phyloP scores from a whole-genome alignment of 2,329 filamentous ascomycete genomes.

The Diplodia sapinea region DNA sequence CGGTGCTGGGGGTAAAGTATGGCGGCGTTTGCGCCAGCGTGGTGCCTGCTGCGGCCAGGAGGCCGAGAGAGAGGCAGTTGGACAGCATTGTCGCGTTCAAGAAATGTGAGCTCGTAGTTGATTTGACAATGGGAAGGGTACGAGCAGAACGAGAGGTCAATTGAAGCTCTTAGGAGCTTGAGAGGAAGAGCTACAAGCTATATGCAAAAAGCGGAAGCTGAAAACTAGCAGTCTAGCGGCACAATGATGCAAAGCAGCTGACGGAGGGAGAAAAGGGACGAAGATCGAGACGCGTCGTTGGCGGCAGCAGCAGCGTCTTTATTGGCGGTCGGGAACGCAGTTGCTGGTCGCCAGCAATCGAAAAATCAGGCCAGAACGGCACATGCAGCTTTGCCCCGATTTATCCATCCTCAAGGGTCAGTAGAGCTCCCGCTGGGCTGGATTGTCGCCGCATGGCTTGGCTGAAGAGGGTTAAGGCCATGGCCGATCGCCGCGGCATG shows the following conservation, averaged over 20 bases:
- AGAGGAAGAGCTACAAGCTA: neutral
- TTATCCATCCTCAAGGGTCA: slow-evolving; percentile 6
- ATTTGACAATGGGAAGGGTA: no score
- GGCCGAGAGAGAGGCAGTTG: neutral
- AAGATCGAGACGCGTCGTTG: neutral
- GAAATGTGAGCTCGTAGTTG: neutral
- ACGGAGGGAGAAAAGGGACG: neutral
- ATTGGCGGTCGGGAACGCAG: slow-evolving; percentile 1
- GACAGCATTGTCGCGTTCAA: neutral
- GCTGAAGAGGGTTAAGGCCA: slow-evolving; percentile 2
- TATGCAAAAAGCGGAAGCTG: neutral
- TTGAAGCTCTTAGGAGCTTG: neutral
- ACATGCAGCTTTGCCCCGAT: slow-evolving; percentile 10
- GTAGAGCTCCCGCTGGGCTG: neutral
- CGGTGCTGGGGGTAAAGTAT: slow-evolving; percentile 15
- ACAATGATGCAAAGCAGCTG: slow-evolving; percentile 1
- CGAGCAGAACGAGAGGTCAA: neutral
- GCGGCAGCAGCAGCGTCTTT: slow-evolving; percentile 14
- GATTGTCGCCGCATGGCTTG: slow-evolving; percentile 9
- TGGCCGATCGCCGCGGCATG: slow-evolving; percentile 10
- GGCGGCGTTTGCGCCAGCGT: slow-evolving; percentile 27
- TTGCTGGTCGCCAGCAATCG: neutral
- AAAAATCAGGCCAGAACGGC: slow-evolving; percentile 3
- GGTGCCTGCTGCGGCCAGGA: slow-evolving; percentile 4
- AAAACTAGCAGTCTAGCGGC: neutral